These are phyloP conservation scores for Boletus sensibilis DNA, from an alignment of 768 basidiomycete species.

Conservation along the genomic window DNA sequence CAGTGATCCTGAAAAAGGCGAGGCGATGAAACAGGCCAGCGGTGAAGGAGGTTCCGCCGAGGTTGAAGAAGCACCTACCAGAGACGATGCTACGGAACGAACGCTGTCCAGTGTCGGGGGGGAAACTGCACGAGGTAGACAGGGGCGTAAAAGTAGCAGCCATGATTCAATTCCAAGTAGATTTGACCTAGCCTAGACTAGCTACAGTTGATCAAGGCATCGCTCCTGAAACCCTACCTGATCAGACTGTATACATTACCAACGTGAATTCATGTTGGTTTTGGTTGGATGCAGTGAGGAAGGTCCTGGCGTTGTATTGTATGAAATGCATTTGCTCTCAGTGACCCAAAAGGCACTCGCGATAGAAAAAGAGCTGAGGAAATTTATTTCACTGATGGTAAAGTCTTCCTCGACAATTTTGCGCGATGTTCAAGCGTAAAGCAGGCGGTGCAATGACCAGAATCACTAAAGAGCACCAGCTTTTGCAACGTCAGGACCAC, in stretches of 20 bases:
- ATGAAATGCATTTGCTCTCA: background rate
- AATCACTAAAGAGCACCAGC: no score
- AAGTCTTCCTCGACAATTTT: background rate
- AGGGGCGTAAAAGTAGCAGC: background rate
- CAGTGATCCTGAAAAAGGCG: constrained; percentile 34
- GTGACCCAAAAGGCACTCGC: background rate
- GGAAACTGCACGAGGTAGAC: background rate
- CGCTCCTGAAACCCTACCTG: background rate
- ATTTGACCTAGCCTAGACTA: background rate
- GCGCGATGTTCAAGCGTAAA: background rate
- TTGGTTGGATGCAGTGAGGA: background rate
- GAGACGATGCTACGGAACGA: constrained; percentile 1
- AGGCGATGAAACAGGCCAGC: background rate
- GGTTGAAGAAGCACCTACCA: background rate
- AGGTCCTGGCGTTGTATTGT: background rate
- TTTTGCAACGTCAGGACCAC: no score
- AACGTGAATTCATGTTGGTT: background rate
- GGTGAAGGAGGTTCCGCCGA: background rate
- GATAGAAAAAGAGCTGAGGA: background rate
- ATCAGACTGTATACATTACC: background rate
- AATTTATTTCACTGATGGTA: background rate
- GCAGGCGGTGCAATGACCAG: no score
- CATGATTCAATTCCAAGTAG: background rate
- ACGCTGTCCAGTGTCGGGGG: background rate
- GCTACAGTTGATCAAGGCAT: background rate